Evolutionary conservation across 768 basidiomycete genomes (phyloP).

Genomic region (Amylocystis lapponica): DNA sequence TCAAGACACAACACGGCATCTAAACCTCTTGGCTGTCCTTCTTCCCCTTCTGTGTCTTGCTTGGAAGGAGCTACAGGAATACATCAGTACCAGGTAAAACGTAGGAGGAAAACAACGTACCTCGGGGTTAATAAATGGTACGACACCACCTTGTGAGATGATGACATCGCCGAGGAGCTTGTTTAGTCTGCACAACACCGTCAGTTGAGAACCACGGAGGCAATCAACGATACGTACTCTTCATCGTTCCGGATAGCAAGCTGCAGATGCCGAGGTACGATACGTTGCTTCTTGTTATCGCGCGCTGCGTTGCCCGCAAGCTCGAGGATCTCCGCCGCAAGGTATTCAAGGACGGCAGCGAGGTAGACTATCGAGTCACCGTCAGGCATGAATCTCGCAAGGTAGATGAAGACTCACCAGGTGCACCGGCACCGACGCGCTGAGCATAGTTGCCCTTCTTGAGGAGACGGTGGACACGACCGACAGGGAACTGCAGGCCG

Average conservation of each 20-base stretch:
- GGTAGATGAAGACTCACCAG: slow-evolving; percentile 39
- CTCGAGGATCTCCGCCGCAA: slow-evolving; percentile 91
- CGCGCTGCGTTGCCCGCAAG: slow-evolving; percentile 87
- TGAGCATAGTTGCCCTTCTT: slow-evolving; percentile 84
- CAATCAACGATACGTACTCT: slow-evolving; percentile 43
- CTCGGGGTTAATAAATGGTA: slow-evolving; percentile 72
- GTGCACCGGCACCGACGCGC: slow-evolving; percentile 85
- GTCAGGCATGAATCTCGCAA: not conserved
- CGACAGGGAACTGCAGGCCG: slow-evolving; percentile 85
- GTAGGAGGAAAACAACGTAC: slow-evolving; percentile 19
- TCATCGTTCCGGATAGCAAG: slow-evolving; percentile 94
- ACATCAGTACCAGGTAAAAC: not conserved
- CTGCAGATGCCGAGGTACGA: slow-evolving; percentile 91
- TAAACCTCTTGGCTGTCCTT: slow-evolving; percentile 24
- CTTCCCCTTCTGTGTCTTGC: slow-evolving; percentile 49
- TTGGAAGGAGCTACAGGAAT: slow-evolving; percentile 31
- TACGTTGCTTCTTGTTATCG: slow-evolving; percentile 93
- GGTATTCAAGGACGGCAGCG: slow-evolving; percentile 88
- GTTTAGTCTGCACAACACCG: slow-evolving; percentile 44
- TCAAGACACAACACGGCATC: slow-evolving; percentile 1
- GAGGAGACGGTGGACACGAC: slow-evolving; percentile 87
- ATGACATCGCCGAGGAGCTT: slow-evolving; percentile 74
- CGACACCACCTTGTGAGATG: slow-evolving; percentile 94
- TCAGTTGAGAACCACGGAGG: no score
- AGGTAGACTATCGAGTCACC: slow-evolving; percentile 60